phyloP scores from a whole-genome alignment of 805 yeast species.

The Yamadazyma paraphyllophila region DNA sequence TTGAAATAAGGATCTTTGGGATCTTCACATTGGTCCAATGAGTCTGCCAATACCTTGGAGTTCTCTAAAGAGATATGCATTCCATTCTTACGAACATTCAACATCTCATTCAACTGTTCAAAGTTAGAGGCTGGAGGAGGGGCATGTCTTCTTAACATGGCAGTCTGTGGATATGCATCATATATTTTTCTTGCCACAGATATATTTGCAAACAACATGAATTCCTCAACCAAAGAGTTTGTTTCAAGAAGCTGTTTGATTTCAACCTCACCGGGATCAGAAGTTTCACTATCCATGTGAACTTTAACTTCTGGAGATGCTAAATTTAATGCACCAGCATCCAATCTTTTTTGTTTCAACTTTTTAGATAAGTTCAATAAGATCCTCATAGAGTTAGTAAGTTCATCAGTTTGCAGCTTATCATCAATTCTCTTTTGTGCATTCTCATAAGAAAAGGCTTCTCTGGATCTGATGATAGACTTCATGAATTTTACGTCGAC shows the following conservation, averaged over 20 bases:
- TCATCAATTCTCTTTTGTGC: conserved; percentile 95
- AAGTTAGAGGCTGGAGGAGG: conserved; percentile 96
- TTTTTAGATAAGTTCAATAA: conserved; percentile 76
- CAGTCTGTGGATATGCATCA: conserved; percentile 94
- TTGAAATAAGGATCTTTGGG: conserved; percentile 85
- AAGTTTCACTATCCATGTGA: conserved; percentile 93
- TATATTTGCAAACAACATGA: conserved; percentile 95
- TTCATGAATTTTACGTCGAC: conserved; percentile 77
- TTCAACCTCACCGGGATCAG: conserved; percentile 95
- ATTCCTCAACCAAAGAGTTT: conserved; percentile 95
- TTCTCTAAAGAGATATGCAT: conserved; percentile 76
- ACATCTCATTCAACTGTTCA: conserved; percentile 84
- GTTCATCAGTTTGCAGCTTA: conserved; percentile 65
- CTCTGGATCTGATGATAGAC: conserved; percentile 85
- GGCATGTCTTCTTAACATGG: conserved; percentile 96
- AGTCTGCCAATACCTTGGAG: conserved; percentile 89
- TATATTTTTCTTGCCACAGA: conserved; percentile 91
- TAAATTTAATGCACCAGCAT: conserved; percentile 93
- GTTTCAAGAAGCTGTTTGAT: conserved; percentile 85
- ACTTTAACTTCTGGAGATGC: conserved; percentile 99
- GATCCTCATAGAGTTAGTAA: conserved; percentile 86
- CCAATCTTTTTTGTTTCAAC: conserved; percentile 79
- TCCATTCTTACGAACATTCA: conserved; percentile 69
- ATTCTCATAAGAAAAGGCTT: conserved; percentile 90
- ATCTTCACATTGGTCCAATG: conserved; percentile 85